Evolutionary conservation across 2,329 filamentous ascomycete species (phyloP).

Genomic region (Colletotrichum sp.): DNA sequence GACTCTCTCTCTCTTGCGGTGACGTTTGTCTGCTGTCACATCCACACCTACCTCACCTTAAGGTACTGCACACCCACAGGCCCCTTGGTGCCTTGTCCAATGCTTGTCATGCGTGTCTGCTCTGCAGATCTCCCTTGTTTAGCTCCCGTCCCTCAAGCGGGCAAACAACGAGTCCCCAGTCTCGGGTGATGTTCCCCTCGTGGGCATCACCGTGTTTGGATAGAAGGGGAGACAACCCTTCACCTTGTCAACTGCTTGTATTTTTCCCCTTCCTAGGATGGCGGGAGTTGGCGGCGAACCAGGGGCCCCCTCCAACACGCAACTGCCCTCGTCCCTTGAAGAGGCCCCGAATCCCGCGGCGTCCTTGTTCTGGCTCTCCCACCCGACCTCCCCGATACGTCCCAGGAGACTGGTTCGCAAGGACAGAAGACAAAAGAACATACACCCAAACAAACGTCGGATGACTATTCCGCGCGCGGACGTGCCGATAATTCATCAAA

Average conservation of each 20-base stretch:
- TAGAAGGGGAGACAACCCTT: not conserved
- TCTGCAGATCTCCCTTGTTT: not conserved
- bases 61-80: not conserved
- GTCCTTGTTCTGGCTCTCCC: not conserved
- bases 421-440: not conserved
- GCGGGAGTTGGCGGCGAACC: not conserved
- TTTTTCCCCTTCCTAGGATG: not conserved
- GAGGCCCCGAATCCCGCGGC: not conserved
- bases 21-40: not conserved
- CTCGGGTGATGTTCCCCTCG: not conserved
- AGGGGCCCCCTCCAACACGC: not conserved
- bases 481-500: not conserved
- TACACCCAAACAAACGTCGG: not conserved
- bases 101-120: not conserved
- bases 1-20: not conserved
- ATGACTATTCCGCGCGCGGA: not conserved
- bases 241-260: not conserved
- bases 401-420: not conserved
- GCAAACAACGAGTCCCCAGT: not conserved
- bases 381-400: not conserved
- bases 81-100: not conserved
- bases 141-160: not conserved
- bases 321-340: not conserved
- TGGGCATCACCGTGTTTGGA: not conserved
- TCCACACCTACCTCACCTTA: not conserved